Evolutionary conservation across 352 stramenopile species (phyloP).

Genomic region (Phytopythium chamaehyphon): DNA sequence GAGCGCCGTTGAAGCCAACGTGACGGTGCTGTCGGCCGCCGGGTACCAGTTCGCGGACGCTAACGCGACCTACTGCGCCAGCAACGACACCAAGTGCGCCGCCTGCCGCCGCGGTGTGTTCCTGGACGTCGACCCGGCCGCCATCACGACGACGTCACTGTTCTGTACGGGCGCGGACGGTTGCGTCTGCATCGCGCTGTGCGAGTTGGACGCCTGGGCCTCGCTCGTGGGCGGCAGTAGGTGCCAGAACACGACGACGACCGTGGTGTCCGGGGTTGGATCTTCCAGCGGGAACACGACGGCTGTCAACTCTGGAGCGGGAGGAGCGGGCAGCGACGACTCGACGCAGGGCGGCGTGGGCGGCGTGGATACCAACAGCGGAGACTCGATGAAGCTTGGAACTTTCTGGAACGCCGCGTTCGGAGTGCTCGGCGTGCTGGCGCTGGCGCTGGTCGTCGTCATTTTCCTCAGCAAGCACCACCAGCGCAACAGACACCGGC

Average conservation of each 20-base stretch:
- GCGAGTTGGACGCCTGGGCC: conserved; percentile 16
- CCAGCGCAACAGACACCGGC: neutral
- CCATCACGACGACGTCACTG: conserved; percentile 5
- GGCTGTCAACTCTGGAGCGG: neutral
- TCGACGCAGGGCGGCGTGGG: neutral
- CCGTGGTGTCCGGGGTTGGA: neutral
- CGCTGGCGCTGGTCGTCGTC: conserved; percentile 2
- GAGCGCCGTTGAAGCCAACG: neutral
- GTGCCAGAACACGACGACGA: conserved; percentile 8
- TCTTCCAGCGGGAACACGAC: neutral
- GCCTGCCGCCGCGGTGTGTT: conserved; percentile 5
- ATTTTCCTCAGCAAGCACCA: conserved; percentile 6
- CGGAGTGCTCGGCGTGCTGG: neutral
- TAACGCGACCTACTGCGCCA: conserved; percentile 42
- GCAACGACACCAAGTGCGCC: conserved; percentile 13
- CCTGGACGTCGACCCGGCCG: conserved; percentile 2
- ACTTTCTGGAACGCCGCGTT: neutral
- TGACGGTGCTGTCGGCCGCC: neutral
- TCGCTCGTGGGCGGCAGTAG: conserved; percentile 19
- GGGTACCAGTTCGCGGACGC: conserved; percentile 17
- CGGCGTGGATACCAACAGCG: neutral
- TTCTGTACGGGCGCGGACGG: conserved; percentile 20
- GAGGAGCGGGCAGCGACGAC: neutral
- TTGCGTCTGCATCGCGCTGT: conserved; percentile 29
- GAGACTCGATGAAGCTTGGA: no score